phyloP scores from a whole-genome alignment of 1,139 yeast genomes.

The Yamadazyma atlantica region DNA sequence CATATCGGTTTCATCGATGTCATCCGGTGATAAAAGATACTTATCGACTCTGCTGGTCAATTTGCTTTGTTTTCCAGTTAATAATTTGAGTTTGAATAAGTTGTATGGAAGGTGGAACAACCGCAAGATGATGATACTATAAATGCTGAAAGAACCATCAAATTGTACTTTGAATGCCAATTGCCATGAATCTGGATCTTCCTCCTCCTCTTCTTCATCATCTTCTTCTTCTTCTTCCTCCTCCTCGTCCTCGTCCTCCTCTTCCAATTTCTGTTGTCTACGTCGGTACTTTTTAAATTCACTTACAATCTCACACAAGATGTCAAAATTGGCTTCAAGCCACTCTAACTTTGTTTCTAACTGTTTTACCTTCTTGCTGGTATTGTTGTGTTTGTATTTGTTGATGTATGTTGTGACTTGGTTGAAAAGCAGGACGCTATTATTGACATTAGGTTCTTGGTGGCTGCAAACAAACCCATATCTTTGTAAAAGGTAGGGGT shows the following conservation, averaged over 20 bases:
- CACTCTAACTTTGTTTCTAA: constrained; percentile 52
- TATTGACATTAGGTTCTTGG: constrained; percentile 51
- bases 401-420: constrained; percentile 49
- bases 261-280: constrained; percentile 19
- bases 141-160: constrained; percentile 25
- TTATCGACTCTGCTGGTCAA: constrained; percentile 17
- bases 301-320: constrained; percentile 37
- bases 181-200: constrained; percentile 31
- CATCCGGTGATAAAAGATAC: constrained; percentile 13
- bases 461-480: constrained; percentile 61
- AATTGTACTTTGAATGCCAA: constrained; percentile 22
- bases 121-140: constrained; percentile 26
- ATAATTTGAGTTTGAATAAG: constrained; percentile 20
- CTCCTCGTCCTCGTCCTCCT: constrained; percentile 19
- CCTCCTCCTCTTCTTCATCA: constrained; percentile 14
- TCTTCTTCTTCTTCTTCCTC: constrained; percentile 18
- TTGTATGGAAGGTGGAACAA: constrained; percentile 26
- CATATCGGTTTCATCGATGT: constrained; percentile 12
- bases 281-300: constrained; percentile 13
- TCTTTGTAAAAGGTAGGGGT: constrained; percentile 63
- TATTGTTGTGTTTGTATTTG: constrained; percentile 20
- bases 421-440: constrained; percentile 54
- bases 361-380: constrained; percentile 28
- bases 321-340: constrained; percentile 57
- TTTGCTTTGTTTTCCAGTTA: constrained; percentile 9